Conservation (phyloP, 495 filamentous ascomycete species). For the Pseudevernia furfuracea region DNA sequence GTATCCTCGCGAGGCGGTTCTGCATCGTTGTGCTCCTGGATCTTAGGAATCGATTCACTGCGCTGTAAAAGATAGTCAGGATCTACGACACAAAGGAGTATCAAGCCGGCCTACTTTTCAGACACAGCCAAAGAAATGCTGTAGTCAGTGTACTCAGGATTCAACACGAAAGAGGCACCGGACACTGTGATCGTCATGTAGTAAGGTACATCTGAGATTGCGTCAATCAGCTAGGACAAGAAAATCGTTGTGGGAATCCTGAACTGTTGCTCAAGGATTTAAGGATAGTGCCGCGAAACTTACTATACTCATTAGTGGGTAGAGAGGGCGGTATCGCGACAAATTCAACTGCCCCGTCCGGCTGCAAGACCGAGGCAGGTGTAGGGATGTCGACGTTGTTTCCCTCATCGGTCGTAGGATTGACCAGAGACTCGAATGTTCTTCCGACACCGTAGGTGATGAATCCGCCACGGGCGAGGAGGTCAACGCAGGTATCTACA, state of each 20-base stretch:
- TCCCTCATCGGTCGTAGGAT: background rate
- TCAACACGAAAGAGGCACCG: background rate
- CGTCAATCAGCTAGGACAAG: background rate
- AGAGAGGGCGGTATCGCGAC: background rate
- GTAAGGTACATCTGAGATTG: background rate
- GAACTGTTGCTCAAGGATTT: background rate
- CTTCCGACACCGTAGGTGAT: background rate
- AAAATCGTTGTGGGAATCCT: background rate
- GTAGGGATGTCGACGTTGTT: background rate
- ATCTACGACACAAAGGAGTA: background rate
- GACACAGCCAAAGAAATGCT: background rate
- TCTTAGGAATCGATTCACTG: background rate
- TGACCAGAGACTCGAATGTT: background rate
- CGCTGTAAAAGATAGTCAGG: background rate
- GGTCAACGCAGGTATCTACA: background rate
- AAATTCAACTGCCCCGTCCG: background rate
- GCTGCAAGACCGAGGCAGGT: background rate
- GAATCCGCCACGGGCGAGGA: background rate
- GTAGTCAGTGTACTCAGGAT: background rate
- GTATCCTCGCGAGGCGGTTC: background rate
- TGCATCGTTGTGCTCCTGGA: background rate
- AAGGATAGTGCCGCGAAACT: background rate
- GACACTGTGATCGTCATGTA: constrained; percentile 1
- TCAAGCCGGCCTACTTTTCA: background rate
- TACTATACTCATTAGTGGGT: background rate